Evolutionary conservation across 441 rosid genomes (phyloP), one percentile per base, ranked within the genome.

Genomic region (Populus hybrid): DNA sequence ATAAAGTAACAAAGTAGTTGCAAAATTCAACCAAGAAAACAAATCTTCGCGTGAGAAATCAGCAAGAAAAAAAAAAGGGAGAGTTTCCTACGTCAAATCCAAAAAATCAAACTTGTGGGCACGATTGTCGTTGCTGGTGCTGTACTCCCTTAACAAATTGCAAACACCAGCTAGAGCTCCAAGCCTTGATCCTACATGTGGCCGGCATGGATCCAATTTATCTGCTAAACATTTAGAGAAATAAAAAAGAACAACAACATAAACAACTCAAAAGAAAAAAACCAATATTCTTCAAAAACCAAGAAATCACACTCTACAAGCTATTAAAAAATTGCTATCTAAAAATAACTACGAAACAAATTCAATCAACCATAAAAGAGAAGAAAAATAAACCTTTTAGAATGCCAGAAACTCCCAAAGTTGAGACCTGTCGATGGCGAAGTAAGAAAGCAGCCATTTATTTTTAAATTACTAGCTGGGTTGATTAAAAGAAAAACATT

Each of bases 1-100:
- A 69, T 40, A 14, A 45, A 45, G 18, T 70, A 4, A 40, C 29
- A 7, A 64, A 68, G 73, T 33, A 68, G 56, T 2, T 68, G 31
- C 66, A 64, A 24, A 21, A 14, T 18, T 9, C n/a, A n/a, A n/a
- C 3, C 20, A 75, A 68, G 14, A 56, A 74, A 24, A 64, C 68
- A 16, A 69, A n/a, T 26, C 18, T 16, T 38, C 50, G 28, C 2
- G 12, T 36, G 28, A 31, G 38, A 23, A 69, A 36, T 16, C 9
- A 50, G 12, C 61, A 7, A 63, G 16, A 69, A 68, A 71, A 11
- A 26, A 21, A 16, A 53, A 45, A n/a, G 16, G n/a, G 63, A 45
- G 79, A 45, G 36, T 65, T 78, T 79, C 95, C 79, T 87, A 94
- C 97, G 94, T 93, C 77, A 94, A 90, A 82, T 94, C 97, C 1